Evolutionary conservation across 345 rosid genomes (phyloP).

Genomic region (Salix udensis): DNA sequence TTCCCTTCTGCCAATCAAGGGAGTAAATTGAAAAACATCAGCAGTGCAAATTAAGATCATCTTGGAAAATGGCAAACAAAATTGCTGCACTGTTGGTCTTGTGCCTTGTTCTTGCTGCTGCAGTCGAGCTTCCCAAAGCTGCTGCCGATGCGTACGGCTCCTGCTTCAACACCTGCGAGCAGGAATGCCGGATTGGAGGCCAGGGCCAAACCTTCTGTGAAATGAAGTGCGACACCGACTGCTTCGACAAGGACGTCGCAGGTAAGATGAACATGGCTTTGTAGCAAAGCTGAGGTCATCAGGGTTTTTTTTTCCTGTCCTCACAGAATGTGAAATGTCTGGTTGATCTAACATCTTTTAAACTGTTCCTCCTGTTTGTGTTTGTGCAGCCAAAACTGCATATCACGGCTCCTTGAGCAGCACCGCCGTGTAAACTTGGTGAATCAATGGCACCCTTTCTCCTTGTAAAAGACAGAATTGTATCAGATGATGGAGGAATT

Average conservation of each 20-base stretch:
- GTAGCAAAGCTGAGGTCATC: too few species aligned
- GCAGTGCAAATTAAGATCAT: background rate
- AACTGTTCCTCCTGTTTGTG: too few species aligned
- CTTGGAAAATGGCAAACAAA: constrained; percentile 23
- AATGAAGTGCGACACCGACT: constrained; percentile 37
- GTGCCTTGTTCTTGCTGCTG: constrained; percentile 23
- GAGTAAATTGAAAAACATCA: background rate
- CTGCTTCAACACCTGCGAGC: constrained; percentile 17
- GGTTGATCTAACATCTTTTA: too few species aligned
- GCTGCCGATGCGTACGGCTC: background rate
- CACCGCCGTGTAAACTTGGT: background rate
- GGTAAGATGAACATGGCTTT: constrained; percentile 7
- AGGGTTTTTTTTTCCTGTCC: background rate
- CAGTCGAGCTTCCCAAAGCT: background rate
- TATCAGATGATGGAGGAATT: background rate
- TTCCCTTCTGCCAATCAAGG: background rate
- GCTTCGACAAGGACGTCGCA: constrained; percentile 14
- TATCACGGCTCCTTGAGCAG: background rate
- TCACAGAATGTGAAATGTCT: too few species aligned
- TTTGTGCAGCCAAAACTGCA: background rate
- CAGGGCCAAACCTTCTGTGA: constrained; percentile 19
- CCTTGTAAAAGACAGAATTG: background rate
- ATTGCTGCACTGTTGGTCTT: constrained; percentile 19
- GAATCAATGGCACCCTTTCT: background rate
- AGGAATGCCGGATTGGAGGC: constrained; percentile 13